phyloP scores from a whole-genome alignment of 495 filamentous ascomycete genomes.

The Tuber umbilicatum region DNA sequence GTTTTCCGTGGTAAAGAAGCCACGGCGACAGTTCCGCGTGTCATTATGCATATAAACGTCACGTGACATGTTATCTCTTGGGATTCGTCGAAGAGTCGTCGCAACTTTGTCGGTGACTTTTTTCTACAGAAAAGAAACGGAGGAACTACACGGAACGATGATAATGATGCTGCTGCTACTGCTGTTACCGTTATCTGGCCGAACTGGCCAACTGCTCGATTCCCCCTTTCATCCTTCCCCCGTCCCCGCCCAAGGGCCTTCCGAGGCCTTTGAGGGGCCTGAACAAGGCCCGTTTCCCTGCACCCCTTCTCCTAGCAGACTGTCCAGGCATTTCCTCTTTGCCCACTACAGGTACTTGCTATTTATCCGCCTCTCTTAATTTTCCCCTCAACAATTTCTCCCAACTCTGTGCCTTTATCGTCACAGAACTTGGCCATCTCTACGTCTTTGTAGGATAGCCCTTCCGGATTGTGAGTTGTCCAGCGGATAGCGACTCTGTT shows the following conservation, averaged over 20 bases:
- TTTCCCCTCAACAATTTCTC: slow-evolving; percentile 46
- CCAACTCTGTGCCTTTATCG: slow-evolving; percentile 49
- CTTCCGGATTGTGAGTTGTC: slow-evolving; percentile 67
- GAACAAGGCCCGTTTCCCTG: slow-evolving; percentile 30
- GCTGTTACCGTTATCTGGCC: background rate
- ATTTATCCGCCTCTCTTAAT: slow-evolving; percentile 9
- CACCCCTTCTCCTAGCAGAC: slow-evolving; percentile 32
- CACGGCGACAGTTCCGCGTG: slow-evolving; percentile 36
- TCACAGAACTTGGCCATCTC: slow-evolving; percentile 63
- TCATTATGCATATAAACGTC: slow-evolving; percentile 32
- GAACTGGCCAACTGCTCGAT: slow-evolving; percentile 1
- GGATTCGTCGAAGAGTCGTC: slow-evolving; percentile 2
- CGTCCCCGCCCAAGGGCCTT: background rate
- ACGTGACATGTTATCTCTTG: slow-evolving; percentile 22
- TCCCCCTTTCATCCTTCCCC: background rate
- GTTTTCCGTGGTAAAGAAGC: slow-evolving; percentile 23
- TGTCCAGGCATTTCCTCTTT: slow-evolving; percentile 22
- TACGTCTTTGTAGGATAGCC: slow-evolving; percentile 64
- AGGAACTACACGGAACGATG: background rate
- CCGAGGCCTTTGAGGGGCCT: slow-evolving; percentile 15
- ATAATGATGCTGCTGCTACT: background rate
- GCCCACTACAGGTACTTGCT: background rate
- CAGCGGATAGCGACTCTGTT: slow-evolving; percentile 59
- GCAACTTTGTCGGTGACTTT: background rate
- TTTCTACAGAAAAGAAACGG: background rate